A percentile compares a stretch with the other conserved stretches of the same genome.
Conservation (phyloP, 768 basidiomycete genomes). For the Pulveroboletus frians region DNA sequence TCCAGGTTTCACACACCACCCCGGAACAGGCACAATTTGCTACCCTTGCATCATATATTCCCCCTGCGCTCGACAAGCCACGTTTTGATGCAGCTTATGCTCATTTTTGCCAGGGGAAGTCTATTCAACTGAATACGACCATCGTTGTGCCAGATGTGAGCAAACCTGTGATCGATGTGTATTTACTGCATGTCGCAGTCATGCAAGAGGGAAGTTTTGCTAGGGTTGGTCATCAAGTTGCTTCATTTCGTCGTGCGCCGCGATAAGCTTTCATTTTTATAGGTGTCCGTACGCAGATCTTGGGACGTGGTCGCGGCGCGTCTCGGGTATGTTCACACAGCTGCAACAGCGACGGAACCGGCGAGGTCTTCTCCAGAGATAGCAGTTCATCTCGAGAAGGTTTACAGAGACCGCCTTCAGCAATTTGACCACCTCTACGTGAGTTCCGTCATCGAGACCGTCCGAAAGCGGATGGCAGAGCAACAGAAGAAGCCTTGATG, state of each 20-base stretch:
- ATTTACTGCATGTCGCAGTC: constrained; percentile 27
- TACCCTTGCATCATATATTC: constrained; percentile 24
- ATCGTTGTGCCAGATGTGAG: constrained; percentile 27
- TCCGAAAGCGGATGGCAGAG: constrained; percentile 31
- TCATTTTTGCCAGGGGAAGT: constrained; percentile 27
- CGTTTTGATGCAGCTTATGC: constrained; percentile 27
- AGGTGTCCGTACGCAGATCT: constrained; percentile 24
- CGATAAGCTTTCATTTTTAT: constrained; percentile 2
- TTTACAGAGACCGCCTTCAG: constrained; percentile 27
- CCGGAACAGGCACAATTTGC: constrained; percentile 26
- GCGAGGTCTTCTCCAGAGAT: constrained; percentile 24
- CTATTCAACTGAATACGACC: constrained; percentile 22
- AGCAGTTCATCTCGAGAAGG: constrained; percentile 24
- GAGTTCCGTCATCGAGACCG: constrained; percentile 28
- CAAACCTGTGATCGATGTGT: constrained; percentile 26
- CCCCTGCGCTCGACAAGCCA: constrained; percentile 26
- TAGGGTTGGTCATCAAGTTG: constrained; percentile 19
- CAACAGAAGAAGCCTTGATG: constrained; percentile 26
- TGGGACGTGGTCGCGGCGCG: constrained; percentile 27
- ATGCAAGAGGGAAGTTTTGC: constrained; percentile 30
- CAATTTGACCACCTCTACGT: constrained; percentile 33
- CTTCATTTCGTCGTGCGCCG: background rate
- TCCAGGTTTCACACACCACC: constrained; percentile 15
- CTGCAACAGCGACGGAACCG: constrained; percentile 17
- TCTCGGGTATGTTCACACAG: constrained; percentile 23